These are phyloP conservation scores for Pseudocercospora fijiensis DNA, from an alignment of 2,329 filamentous ascomycete genomes.

Conservation along the genomic window DNA sequence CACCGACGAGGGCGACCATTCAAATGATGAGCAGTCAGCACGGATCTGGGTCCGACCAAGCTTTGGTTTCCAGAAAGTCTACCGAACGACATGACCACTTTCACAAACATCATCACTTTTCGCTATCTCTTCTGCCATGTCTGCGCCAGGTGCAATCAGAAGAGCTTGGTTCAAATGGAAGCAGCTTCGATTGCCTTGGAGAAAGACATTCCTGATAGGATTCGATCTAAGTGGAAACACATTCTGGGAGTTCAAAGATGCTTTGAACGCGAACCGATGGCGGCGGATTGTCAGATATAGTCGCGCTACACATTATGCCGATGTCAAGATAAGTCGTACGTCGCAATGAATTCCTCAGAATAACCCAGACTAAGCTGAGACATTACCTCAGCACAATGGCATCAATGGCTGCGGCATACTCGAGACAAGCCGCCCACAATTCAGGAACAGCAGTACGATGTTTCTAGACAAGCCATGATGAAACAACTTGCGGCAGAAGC, in stretches of 20 bases:
- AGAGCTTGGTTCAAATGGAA: slow-evolving; percentile 64
- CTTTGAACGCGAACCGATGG: slow-evolving; percentile 53
- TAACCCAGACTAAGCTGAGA: not conserved
- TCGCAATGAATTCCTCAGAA: no score
- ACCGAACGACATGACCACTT: slow-evolving; percentile 5
- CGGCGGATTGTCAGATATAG: slow-evolving; percentile 60
- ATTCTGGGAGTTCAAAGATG: slow-evolving; percentile 66
- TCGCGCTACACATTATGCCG: slow-evolving; percentile 53
- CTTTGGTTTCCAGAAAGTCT: not conserved
- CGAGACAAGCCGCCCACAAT: slow-evolving; percentile 57
- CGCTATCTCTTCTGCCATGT: slow-evolving; percentile 35
- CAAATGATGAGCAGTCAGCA: not conserved
- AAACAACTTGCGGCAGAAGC: slow-evolving; percentile 60
- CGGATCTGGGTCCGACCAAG: not conserved
- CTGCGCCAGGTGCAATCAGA: slow-evolving; percentile 41
- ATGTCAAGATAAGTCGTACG: slow-evolving; percentile 60
- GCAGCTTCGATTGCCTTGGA: slow-evolving; percentile 61
- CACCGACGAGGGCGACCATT: not conserved
- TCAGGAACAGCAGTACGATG: slow-evolving; percentile 59
- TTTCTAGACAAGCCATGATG: slow-evolving; percentile 57
- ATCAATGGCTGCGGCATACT: slow-evolving; percentile 66
- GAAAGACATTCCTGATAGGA: slow-evolving; percentile 59
- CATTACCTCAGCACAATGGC: slow-evolving; percentile 58
- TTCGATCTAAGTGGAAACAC: slow-evolving; percentile 63
- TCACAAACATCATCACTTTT: slow-evolving; percentile 8